phyloP scores from a whole-genome alignment of 768 basidiomycete genomes.

The Paxillus ammoniavirescens region DNA sequence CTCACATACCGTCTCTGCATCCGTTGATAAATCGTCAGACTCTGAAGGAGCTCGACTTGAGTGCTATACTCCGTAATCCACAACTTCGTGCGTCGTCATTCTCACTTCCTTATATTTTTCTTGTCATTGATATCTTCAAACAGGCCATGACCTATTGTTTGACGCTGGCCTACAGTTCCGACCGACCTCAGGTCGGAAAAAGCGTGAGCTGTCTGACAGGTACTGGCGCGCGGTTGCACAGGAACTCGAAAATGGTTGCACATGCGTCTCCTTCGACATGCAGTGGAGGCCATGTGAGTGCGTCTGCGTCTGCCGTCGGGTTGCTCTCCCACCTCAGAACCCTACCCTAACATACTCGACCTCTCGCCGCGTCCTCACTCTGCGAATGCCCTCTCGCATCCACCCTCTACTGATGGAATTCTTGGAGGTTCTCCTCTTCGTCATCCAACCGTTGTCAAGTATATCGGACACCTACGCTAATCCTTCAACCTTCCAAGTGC shows the following conservation, averaged over 20 bases:
- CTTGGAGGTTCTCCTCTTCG: conserved; percentile 75
- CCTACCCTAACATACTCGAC: conserved; percentile 46
- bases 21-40: conserved; percentile 84
- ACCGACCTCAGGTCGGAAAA: conserved; percentile 71
- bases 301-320: conserved; percentile 53
- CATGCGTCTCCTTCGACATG: conserved; percentile 74
- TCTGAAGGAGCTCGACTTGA: conserved; percentile 81
- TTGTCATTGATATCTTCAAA: conserved; percentile 5
- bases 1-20: conserved; percentile 63
- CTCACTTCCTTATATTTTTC: not conserved
- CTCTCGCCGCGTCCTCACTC: conserved; percentile 48
- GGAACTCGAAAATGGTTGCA: conserved; percentile 81
- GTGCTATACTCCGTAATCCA: conserved; percentile 83
- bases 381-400: conserved; percentile 73
- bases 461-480: conserved; percentile 60
- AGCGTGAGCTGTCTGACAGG: conserved; percentile 66
- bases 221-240: conserved; percentile 84
- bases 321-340: conserved; percentile 39
- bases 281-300: conserved; percentile 53
- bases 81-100: conserved; percentile 72
- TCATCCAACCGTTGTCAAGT: conserved; percentile 77
- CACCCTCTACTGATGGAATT: conserved; percentile 70
- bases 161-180: conserved; percentile 83
- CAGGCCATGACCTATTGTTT: conserved; percentile 88
- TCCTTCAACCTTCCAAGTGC: conserved; percentile 55